Evolutionary conservation across 805 yeast species (phyloP), one percentile per base, ranked within the genome.

Genomic region (Kurtzmaniella fragi): DNA sequence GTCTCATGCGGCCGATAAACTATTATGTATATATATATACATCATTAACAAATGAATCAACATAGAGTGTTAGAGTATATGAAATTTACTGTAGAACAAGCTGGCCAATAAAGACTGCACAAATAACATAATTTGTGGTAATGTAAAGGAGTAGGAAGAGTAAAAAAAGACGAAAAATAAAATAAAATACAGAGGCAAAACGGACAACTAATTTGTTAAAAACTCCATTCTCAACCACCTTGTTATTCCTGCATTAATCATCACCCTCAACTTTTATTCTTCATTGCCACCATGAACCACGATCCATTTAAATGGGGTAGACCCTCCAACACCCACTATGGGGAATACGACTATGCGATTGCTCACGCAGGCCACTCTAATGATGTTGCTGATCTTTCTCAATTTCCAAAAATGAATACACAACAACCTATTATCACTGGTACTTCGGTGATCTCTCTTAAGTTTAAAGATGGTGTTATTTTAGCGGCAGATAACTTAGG

Each of bases 341-440:
- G 99, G 13, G 59, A 68, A 6, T 93, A 90, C 67, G 85, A 84
- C 59, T 72, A 71, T 40, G 62, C 74, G 35, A 91, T 90, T 52
- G 84, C 95, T 35, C 64, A 80, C 46, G 89, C 89, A 1, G 39
- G 12, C 8, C 17, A 17, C 13, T 27, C 32, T 7, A 16, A 30
- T 9, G 11, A 12, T 10, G 23, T 25, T 12, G 20, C 39, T 20
- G 34, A 40, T 12, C 35, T 44, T 17, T 48, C 45, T 31, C 43
- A 43, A 17, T 74, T 80, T 57, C 96, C 97, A 25, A 76, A 71
- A 40, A 78, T 80, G 80, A 82, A 86, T 61, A 91, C 99, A 2
- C 95, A 87, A 60, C 88, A 82, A 57, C 99, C 99, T 35, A 84
- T 86, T 49, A 87, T 93, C 43, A 93, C 99, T 11, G 98, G 99